Evolutionary conservation across 2,329 filamentous ascomycete species (phyloP), one percentile per base, ranked within the genome.

Genomic region (Zalaria sp.): DNA sequence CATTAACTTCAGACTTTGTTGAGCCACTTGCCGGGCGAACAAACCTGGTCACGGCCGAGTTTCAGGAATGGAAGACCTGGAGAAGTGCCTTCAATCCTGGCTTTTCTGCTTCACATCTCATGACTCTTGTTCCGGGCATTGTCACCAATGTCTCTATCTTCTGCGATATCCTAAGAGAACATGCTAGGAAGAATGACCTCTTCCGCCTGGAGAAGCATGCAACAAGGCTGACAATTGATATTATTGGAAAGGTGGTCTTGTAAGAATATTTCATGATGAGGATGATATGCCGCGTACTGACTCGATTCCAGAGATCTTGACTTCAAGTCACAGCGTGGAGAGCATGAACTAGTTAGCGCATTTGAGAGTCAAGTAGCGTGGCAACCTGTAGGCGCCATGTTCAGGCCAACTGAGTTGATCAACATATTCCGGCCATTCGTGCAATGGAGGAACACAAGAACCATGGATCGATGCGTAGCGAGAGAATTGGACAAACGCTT

Each of bases 51-150:
- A 52, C 51, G 5, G 54, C 53, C 29, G 58, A 64, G 26, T 63
- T 62, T 1, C 44, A 54, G 4, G 41, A 49, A 10, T 67, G 65
- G 65, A 67, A 66, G 51, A 60, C 57, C 42, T 65, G 63, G 63
- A 54, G 65, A 37, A 49, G 48, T 27, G 56, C 60, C 5, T 68
- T 68, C 55, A 66, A 65, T 39, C 62, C 63, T 3, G 62, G 61
- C 3, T 66, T 66, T 41, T 53, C 54, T 0, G 45, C 53, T 10
- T 46, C 52, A 7, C 59, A 66, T 47, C 51, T 66, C 6, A 60
- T 64, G 53, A 57, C 55, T 4, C 57, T 63, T 39, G 56, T 61
- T 4, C 58, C 62, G 0, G 43, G 44, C 4, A 59, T 66, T 9
- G 57, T 65, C 2, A 58, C 64, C 8, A 53, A 58, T 26, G 53